These are phyloP conservation scores for Vanderwaltozyma verrucispora DNA, from an alignment of 805 yeast genomes.

Conservation along the genomic window DNA sequence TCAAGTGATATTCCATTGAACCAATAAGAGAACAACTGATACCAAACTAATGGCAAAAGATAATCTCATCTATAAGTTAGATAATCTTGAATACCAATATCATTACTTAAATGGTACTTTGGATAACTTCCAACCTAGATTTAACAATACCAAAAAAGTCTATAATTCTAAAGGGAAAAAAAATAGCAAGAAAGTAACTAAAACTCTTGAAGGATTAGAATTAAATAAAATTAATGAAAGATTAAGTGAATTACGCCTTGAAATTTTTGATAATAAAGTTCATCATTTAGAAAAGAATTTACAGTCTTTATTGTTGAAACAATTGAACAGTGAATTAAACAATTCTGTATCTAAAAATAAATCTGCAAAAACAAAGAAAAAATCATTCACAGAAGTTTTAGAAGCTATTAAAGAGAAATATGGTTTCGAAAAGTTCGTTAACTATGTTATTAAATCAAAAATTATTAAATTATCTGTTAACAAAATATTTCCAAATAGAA, in stretches of 20 bases:
- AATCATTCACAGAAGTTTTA: conserved; percentile 3
- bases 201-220: conserved; percentile 9
- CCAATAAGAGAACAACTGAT: too few relatives aligned
- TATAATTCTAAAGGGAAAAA: conserved; percentile 27
- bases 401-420: conserved; percentile 3
- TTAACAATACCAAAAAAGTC: conserved; percentile 20
- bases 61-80: conserved; percentile 25
- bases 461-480: conserved; percentile 15
- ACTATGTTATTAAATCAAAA: conserved; percentile 19
- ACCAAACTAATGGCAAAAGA: conserved; percentile 29
- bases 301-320: conserved; percentile 7
- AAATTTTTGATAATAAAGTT: conserved; percentile 22
- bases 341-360: conserved; percentile 1
- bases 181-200: conserved; percentile 17
- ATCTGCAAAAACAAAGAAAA: conserved; percentile 7
- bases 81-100: conserved; percentile 27
- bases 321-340: conserved; percentile 5
- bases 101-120: conserved; percentile 22
- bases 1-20: too few relatives aligned
- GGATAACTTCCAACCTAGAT: conserved; percentile 24
- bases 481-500: conserved; percentile 13
- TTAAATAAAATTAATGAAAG: conserved; percentile 9
- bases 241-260: conserved; percentile 12
- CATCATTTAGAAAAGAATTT: conserved; percentile 19
- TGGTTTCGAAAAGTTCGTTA: conserved; percentile 13